Conservation (phyloP, 2,329 filamentous ascomycete genomes). For the Pezicula neosporulosa region DNA sequence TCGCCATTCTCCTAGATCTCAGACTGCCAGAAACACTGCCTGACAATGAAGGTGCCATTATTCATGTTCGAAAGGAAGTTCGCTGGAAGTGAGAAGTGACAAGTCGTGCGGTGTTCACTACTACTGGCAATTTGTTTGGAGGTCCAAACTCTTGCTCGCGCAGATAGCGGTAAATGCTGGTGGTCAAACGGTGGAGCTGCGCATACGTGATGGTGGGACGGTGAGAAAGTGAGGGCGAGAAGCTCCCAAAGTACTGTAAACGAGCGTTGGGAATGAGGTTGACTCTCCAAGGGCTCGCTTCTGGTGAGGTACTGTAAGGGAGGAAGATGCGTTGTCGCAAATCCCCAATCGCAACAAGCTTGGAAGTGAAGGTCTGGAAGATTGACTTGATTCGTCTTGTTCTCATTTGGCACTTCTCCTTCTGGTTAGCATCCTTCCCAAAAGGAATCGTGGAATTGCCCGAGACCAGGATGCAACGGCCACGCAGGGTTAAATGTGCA, state of each 20-base stretch:
- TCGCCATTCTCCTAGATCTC: conserved; percentile 1
- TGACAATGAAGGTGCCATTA: conserved; percentile 2
- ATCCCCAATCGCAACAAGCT: neutral
- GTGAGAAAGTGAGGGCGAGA: neutral
- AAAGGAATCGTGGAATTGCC: too few relatives aligned
- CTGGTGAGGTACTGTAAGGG: neutral
- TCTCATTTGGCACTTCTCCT: too few relatives aligned
- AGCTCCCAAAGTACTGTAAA: neutral
- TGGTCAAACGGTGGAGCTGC: neutral
- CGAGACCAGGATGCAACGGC: too few relatives aligned
- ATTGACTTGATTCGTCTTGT: too few relatives aligned
- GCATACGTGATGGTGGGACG: neutral
- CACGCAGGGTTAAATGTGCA: too few relatives aligned
- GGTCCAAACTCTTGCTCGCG: neutral
- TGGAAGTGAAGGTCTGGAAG: too few relatives aligned
- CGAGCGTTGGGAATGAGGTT: too few relatives aligned
- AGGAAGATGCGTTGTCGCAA: neutral
- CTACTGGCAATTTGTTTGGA: neutral
- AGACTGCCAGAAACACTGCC: neutral
- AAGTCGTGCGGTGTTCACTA: neutral
- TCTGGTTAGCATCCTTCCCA: too few relatives aligned
- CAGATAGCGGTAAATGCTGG: neutral
- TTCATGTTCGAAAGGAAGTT: conserved; percentile 1
- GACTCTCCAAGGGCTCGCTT: neutral
- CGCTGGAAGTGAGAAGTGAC: neutral